Base-by-base conservation (phyloP, 495 filamentous ascomycete species). In the Talaromyces liani region DNA sequence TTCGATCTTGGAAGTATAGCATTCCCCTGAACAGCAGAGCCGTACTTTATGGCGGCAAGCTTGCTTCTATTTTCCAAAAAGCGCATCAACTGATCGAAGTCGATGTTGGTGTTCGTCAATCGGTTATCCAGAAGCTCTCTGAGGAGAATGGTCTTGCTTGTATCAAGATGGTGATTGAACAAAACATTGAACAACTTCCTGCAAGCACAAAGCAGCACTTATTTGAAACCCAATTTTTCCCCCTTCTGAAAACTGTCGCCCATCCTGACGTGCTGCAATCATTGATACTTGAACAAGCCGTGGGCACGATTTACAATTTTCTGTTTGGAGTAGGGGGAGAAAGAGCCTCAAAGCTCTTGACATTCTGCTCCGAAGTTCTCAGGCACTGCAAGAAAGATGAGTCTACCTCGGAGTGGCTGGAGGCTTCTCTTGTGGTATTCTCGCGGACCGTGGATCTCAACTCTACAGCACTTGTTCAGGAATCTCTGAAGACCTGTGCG, bases 271-370 rank as follows among this genome's bases (percentile, higher is more conserved):
- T 88, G 6, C 65, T 82, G 27, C 45, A 58, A 58, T 88, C 86
- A 0, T 66, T 83, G 45, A 72, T 86, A 3, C 68, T 88, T 2
- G 84, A 88, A 64, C 76, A 72, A 36, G 68, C 78, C 6, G 74
- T 87, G 33, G 80, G 73, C 20, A 85, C 79, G 2, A 84, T 88
- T 36, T 86, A 82, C 70, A 85, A 80, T 57, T 77, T 79, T 65
- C 66, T 88, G n/a, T 85, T 77, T 62, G 84, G 86, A 27, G 66
- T 72, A 14, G 68, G 64, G 53, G 85, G 86, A 20, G 70, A 69
- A 14, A 73, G 82, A 36, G 79, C 73, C 6, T 66, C 79, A 27
- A 58, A 47, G 5, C 69, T 85, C 57, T 80, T 85, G 57, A 62
- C 58, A 1, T 71, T 71, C 70, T 47, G 36, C 29, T 53, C 29